Conservation (phyloP, 106 monocot genomes). For the Gastrodia elata region DNA sequence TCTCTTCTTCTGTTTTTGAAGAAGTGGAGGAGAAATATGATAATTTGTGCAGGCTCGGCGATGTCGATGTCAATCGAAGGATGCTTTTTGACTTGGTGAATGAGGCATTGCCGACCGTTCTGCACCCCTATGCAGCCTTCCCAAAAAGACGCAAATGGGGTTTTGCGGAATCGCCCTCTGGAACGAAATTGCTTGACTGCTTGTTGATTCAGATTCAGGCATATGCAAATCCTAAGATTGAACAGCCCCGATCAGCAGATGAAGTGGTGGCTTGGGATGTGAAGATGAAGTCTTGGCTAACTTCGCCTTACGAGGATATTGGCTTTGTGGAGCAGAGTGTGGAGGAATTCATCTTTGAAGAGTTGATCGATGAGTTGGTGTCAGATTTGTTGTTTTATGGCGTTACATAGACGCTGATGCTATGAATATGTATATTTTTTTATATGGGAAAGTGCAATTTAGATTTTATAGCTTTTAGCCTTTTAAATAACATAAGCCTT, state of each 20-base stretch:
- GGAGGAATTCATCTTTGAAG: slow-evolving; percentile 34
- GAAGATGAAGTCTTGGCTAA: slow-evolving; percentile 26
- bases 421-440: neutral
- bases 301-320: slow-evolving; percentile 18
- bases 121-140: slow-evolving; percentile 2
- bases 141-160: slow-evolving; percentile 15
- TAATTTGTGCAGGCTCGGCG: neutral
- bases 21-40: slow-evolving; percentile 38
- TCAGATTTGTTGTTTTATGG: neutral
- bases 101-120: slow-evolving; percentile 39
- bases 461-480: too few relatives aligned
- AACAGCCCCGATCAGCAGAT: slow-evolving; percentile 24
- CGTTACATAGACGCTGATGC: neutral
- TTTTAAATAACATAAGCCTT: too few relatives aligned
- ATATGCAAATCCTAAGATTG: neutral
- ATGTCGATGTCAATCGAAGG: slow-evolving; percentile 18
- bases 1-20: slow-evolving; percentile 45
- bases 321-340: slow-evolving; percentile 30
- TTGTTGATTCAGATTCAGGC: slow-evolving; percentile 33
- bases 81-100: slow-evolving; percentile 61
- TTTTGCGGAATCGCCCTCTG: slow-evolving; percentile 1
- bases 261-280: slow-evolving; percentile 33
- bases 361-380: slow-evolving; percentile 47
- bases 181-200: slow-evolving; percentile 31
- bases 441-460: too few relatives aligned